phyloP scores from a whole-genome alignment of 208 protist species.

The Acanthamoeba sp. region DNA sequence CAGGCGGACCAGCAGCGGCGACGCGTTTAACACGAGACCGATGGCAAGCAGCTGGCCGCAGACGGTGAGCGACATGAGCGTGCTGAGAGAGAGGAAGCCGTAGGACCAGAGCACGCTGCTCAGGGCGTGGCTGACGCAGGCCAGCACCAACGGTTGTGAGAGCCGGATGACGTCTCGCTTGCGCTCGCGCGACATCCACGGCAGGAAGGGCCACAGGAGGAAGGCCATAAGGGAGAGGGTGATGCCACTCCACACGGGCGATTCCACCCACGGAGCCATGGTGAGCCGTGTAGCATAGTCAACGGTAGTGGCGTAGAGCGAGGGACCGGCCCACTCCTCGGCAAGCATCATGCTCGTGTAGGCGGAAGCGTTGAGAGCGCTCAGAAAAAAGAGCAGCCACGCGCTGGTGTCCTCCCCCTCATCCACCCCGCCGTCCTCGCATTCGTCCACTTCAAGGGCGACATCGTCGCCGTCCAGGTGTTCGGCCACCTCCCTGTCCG shows the following conservation, averaged over 20 bases:
- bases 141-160: slow-evolving; percentile 3
- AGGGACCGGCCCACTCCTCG: background rate
- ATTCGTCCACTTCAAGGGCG: background rate
- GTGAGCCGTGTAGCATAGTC: background rate
- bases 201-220: slow-evolving; percentile 52
- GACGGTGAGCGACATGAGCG: background rate
- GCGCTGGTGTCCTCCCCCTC: background rate
- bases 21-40: background rate
- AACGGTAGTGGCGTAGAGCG: background rate
- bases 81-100: background rate
- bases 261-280: background rate
- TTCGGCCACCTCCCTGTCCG: background rate
- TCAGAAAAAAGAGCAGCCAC: background rate
- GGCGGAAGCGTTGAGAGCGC: background rate
- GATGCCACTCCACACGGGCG: background rate
- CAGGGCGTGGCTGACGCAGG: slow-evolving; percentile 7
- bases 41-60: background rate
- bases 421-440: background rate
- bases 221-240: background rate
- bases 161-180: background rate
- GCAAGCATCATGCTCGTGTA: background rate
- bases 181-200: background rate
- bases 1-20: slow-evolving; percentile 14
- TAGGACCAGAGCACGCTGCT: slow-evolving; percentile 22
- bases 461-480: background rate